Percentiles rank a stretch among this genome's conserved stretches.
These are phyloP conservation scores for Aureobasidium sp. DNA, from an alignment of 2,329 filamentous ascomycete genomes.

Conservation along the genomic window DNA sequence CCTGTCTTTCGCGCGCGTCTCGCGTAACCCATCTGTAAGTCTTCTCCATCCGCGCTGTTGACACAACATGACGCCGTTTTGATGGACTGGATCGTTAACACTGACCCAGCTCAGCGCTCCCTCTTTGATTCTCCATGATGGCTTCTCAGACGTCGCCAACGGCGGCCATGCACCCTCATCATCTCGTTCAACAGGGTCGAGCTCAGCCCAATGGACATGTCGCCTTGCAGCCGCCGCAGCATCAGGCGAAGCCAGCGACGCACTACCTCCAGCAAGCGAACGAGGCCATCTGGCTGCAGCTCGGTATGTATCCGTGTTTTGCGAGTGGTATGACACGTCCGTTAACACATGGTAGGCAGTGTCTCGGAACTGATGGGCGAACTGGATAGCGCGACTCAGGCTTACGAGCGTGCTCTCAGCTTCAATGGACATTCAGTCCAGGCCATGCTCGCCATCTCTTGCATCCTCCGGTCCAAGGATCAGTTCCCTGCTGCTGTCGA, in stretches of 20 bases:
- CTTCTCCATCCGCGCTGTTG: slow-evolving; percentile 5
- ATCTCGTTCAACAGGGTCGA: slow-evolving; percentile 58
- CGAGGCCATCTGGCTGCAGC: slow-evolving; percentile 84
- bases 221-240: slow-evolving; percentile 31
- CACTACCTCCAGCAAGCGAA: slow-evolving; percentile 74
- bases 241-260: slow-evolving; percentile 56
- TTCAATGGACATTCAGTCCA: slow-evolving; percentile 83
- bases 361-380: slow-evolving; percentile 83
- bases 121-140: slow-evolving; percentile 21
- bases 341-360: slow-evolving; percentile 52
- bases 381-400: slow-evolving; percentile 77
- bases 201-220: slow-evolving; percentile 45
- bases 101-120: not conserved
- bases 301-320: slow-evolving; percentile 60
- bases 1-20: slow-evolving; percentile 10
- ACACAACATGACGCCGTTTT: not conserved
- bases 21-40: slow-evolving; percentile 8
- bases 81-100: not conserved
- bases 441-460: slow-evolving; percentile 90
- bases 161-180: slow-evolving; percentile 61
- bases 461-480: slow-evolving; percentile 84
- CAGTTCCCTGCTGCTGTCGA: slow-evolving; percentile 92
- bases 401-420: slow-evolving; percentile 82
- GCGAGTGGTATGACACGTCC: not conserved
- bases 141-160: slow-evolving; percentile 65